A percentile compares a stretch with the other conserved stretches of the same genome.
phyloP scores from a whole-genome alignment of 257 asterid species.

The Jaltomata sinuosa region DNA sequence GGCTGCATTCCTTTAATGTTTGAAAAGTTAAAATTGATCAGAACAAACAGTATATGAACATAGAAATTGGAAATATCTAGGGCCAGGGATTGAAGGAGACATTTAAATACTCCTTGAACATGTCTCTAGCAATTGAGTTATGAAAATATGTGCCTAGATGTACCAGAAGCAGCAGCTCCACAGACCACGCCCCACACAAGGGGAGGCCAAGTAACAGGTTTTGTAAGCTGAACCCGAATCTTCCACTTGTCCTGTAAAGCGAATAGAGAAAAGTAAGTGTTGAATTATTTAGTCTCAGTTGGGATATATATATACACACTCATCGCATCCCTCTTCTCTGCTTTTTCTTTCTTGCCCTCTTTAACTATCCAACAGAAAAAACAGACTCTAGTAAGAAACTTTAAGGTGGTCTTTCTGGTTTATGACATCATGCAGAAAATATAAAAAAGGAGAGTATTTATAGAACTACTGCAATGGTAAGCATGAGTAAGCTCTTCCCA shows the following conservation, averaged over 20 bases:
- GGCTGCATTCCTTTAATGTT: background rate
- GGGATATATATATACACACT: background rate
- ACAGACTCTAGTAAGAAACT: background rate
- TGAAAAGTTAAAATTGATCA: background rate
- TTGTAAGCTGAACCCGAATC: conserved; percentile 85
- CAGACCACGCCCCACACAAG: conserved; percentile 97
- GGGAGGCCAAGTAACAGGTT: conserved; percentile 99
- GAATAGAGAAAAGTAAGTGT: background rate
- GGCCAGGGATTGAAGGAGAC: background rate
- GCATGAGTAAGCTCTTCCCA: background rate
- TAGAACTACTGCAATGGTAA: background rate
- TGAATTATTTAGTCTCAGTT: background rate
- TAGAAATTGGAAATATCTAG: background rate
- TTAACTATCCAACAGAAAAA: background rate
- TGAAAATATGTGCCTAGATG: background rate
- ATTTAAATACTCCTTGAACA: background rate
- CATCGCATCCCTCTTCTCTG: background rate
- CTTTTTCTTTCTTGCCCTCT: background rate
- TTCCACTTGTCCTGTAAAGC: conserved; percentile 72
- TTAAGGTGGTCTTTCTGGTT: background rate
- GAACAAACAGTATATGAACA: background rate
- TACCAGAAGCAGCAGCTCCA: conserved; percentile 99
- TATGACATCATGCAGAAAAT: background rate
- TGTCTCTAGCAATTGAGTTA: background rate
- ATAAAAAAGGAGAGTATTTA: background rate